phyloP scores from a whole-genome alignment of 345 rosid genomes.

The Syzygium oleosum region DNA sequence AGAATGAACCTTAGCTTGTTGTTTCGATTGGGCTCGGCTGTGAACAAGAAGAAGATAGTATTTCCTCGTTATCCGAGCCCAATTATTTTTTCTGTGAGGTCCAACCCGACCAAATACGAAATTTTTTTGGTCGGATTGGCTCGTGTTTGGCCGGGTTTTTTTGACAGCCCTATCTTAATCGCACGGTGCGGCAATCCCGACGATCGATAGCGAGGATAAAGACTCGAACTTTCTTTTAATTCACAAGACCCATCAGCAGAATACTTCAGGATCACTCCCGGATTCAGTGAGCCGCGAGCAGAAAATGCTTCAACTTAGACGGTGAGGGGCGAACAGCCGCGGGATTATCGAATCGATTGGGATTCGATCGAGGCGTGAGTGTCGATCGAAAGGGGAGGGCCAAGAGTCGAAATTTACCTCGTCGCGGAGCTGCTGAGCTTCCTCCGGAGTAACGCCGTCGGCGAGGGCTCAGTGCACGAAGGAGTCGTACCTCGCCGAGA shows the following conservation, averaged over 20 bases:
- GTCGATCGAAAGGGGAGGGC: neutral
- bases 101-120: too few species aligned
- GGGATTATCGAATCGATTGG: neutral
- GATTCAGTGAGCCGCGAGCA: neutral
- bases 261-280: neutral
- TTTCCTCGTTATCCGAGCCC: too few species aligned
- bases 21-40: too few species aligned
- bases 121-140: too few species aligned
- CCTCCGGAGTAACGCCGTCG: conserved; percentile 58
- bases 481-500: neutral
- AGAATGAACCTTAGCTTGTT: too few species aligned
- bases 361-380: neutral
- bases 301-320: neutral
- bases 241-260: neutral
- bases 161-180: neutral
- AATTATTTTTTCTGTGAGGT: too few species aligned
- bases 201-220: neutral
- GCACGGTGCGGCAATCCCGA: neutral
- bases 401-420: conserved; percentile 42
- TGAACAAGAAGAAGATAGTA: too few species aligned
- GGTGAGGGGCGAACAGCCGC: neutral
- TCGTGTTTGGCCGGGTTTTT: too few species aligned
- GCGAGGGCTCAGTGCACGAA: conserved; percentile 26
- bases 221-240: too few species aligned
- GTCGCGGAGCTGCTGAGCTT: conserved; percentile 79